Evolutionary conservation across 1,284 basidiomycete genomes (phyloP), one percentile per base, ranked within the genome.

Genomic region (Filobasidium uniguttulatum): DNA sequence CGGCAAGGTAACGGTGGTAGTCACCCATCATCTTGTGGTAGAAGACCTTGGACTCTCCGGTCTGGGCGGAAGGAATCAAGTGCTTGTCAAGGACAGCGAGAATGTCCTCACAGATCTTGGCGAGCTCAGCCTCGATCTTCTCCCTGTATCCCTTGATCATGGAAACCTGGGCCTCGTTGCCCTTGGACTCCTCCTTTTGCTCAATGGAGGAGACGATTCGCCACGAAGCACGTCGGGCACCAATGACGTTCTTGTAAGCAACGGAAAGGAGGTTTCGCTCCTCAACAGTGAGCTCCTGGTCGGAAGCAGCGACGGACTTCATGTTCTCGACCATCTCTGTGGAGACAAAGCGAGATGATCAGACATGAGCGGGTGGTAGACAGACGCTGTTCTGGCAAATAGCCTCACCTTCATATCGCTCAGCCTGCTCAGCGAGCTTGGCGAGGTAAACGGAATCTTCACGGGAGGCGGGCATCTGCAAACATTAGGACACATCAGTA

Each of bases 21-120:
- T 98, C 94, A 72, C 94, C 93, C 94, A 93, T 98, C 91, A 98
- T 97, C 85, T 98, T 98, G 82, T 97, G 93, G 80, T 98, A 98
- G 81, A 98, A 98, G 59, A 98, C 93, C 79, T 97, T 97, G 59
- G 86, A 91, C 76, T 98, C 94, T 68, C 94, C 93, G 56, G 89
- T 85, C 56, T 89, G 90, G 52, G 93, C 94, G 30, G 89, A 93
- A 58, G 94, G 93, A 66, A 98, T 97, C 62, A 98, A 84, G 79
- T 98, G 91, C 77, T 94, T 89, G 75, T 96, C 91, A 59, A 98
- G 85, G 55, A 98, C 91, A 61, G 90, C 83, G 62, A 98, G 86
- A 66, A 98, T 98, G 72, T 98, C 93, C 76, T 97, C 90, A 77
- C 94, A 98, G 72, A 98, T 97, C 77, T 94, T 91, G 56, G 89